Conservation (phyloP, 306 rosid species). For the Glycyrrhiza uralensis region DNA sequence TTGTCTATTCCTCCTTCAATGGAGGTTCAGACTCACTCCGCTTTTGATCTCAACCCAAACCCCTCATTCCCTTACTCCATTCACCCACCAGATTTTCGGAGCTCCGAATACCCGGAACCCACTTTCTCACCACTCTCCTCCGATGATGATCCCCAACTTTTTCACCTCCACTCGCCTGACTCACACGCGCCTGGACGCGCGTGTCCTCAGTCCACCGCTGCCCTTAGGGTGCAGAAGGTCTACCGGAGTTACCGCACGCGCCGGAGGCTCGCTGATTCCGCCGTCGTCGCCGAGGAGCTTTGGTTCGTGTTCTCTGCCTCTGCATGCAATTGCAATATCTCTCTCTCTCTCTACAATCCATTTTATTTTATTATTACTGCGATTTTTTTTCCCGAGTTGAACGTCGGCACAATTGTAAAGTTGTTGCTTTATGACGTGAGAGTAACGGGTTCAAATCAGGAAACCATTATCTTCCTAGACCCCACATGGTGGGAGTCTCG, state of each 20-base stretch:
- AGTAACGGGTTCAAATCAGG: too few species aligned
- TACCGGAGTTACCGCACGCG: constrained; percentile 90
- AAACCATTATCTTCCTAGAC: too few species aligned
- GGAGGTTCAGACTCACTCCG: constrained; percentile 27
- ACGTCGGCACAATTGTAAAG: too few species aligned
- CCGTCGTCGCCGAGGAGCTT: constrained; percentile 86
- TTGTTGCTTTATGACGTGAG: too few species aligned
- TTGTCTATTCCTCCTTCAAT: not conserved
- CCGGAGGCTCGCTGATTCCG: constrained; percentile 88
- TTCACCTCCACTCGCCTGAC: not conserved
- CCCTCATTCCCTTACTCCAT: constrained; percentile 12
- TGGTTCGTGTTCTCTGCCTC: constrained; percentile 40
- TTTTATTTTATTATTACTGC: not conserved
- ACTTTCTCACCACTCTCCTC: not conserved
- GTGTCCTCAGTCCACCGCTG: constrained; percentile 39
- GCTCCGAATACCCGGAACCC: constrained; percentile 8
- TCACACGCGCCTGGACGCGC: constrained; percentile 1
- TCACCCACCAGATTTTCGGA: constrained; percentile 13
- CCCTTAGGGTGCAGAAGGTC: constrained; percentile 65
- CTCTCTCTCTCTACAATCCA: not conserved
- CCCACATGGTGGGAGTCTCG: too few species aligned
- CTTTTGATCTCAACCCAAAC: not conserved
- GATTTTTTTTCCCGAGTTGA: too few species aligned
- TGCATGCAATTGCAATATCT: constrained; percentile 12
- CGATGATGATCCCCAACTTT: not conserved